phyloP scores from a whole-genome alignment of 2,329 filamentous ascomycete species.

The Aspergillus glaucus region DNA sequence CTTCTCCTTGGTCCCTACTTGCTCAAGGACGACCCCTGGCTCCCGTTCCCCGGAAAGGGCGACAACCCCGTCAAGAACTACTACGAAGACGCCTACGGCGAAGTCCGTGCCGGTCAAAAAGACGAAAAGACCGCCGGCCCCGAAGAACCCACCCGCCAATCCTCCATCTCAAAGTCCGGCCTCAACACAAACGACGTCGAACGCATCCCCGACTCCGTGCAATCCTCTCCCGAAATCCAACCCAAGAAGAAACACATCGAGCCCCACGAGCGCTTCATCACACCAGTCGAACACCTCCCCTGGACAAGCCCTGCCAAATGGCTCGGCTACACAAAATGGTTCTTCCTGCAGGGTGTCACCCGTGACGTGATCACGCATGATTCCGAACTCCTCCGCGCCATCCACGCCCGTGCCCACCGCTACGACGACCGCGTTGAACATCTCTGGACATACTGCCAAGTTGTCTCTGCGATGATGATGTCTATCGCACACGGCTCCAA shows the following conservation, averaged over 20 bases:
- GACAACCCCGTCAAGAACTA: slow-evolving; percentile 35
- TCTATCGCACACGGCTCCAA: slow-evolving; percentile 42
- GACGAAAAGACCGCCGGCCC: slow-evolving; percentile 1
- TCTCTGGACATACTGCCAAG: slow-evolving; percentile 43
- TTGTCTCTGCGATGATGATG: slow-evolving; percentile 37
- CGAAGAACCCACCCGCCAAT: slow-evolving; percentile 2
- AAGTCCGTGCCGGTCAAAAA: slow-evolving; percentile 15
- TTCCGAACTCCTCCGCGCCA: slow-evolving; percentile 31
- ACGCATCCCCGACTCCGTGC: slow-evolving; percentile 7
- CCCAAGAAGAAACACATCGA: slow-evolving; percentile 14
- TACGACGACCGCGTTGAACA: slow-evolving; percentile 46
- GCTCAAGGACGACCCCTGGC: slow-evolving; percentile 30
- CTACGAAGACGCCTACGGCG: slow-evolving; percentile 30
- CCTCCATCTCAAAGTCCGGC: slow-evolving; percentile 6
- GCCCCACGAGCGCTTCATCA: slow-evolving; percentile 21
- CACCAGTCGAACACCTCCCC: slow-evolving; percentile 11
- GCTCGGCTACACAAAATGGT: slow-evolving; percentile 38
- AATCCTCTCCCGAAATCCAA: slow-evolving; percentile 14
- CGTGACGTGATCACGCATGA: slow-evolving; percentile 38
- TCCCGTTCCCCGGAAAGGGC: slow-evolving; percentile 37
- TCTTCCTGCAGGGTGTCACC: slow-evolving; percentile 40
- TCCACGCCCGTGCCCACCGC: slow-evolving; percentile 36
- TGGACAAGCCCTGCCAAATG: slow-evolving; percentile 17
- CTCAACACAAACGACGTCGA: slow-evolving; percentile 8
- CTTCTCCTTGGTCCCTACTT: slow-evolving; percentile 37